Conservation (phyloP, 192 early-diverging fungal species). For the Podila verticillata region DNA sequence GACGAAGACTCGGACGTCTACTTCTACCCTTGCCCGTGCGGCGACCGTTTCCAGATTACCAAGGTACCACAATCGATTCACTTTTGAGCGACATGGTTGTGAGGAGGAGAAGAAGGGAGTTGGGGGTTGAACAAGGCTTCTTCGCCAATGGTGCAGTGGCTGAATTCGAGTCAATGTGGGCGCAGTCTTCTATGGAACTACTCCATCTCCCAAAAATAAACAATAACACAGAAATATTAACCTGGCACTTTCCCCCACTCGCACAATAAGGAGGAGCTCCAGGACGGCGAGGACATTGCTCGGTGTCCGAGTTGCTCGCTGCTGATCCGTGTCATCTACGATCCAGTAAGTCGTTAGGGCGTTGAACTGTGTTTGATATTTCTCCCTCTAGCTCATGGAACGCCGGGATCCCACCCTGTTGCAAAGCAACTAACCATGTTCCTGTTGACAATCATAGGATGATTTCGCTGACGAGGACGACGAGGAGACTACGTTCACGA, state of each 20-base stretch:
- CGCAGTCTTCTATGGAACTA: background rate
- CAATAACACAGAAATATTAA: background rate
- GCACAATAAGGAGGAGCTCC: constrained; percentile 69
- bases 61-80: constrained; percentile 51
- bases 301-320: constrained; percentile 94
- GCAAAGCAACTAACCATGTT: background rate
- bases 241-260: background rate
- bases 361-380: too few relatives aligned
- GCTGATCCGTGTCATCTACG: constrained; percentile 90
- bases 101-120: too few relatives aligned
- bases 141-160: too few relatives aligned
- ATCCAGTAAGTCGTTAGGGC: constrained; percentile 61
- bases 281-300: constrained; percentile 87
- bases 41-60: constrained; percentile 92
- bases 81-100: background rate
- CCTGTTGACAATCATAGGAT: constrained; percentile 10
- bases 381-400: too few relatives aligned
- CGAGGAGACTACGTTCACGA: constrained; percentile 52
- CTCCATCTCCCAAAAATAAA: background rate
- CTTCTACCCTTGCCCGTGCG: constrained; percentile 96
- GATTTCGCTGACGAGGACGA: constrained; percentile 66
- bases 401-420: too few relatives aligned
- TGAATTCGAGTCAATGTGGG: background rate
- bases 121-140: too few relatives aligned
- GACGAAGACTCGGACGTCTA: constrained; percentile 85